Base-by-base conservation (phyloP, 2,329 filamentous ascomycete genomes). In the Aspergillus sp. region DNA sequence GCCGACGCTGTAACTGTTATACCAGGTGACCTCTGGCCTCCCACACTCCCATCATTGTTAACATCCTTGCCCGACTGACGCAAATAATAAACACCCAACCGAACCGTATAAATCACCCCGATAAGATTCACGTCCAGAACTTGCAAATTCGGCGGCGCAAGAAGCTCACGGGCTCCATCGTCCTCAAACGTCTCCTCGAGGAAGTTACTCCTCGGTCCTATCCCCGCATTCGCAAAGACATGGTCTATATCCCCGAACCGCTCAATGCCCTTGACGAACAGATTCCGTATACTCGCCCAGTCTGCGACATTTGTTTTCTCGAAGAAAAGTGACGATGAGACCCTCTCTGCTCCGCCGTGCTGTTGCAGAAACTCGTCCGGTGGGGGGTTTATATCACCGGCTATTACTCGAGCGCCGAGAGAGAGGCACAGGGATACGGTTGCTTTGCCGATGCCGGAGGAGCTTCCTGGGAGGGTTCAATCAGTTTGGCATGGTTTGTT, bases 401-500 rank as follows among this genome's bases (percentile, higher is more conserved):
- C 80, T 58, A 86, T 77, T 17, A 87, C 83, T 15, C 75, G 77
- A 27, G 83, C 84, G 19, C 83, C 84, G 1, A 80, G 68, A 1
- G 77, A 71, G 7, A 86, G 73, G 13, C 86, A 77, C 2, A 82
- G 72, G 8, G 79, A 69, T 7, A 80, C 77, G 1, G 84, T 85
- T 54, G 82, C 82, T 13, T 85, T 77, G 33, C 85, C 84, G 53
- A 87, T 87, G 15, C 85, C 85, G 2, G 83, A 85, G 0, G 82
- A 83, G 56, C 82, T 82, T 49, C 84, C 83, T 80, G 24, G 8
- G 12, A 30, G 17, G 22, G 12, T 17, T 19, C 12, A 9, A 12
- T 45, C n/a, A 24, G 20, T 12, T 22, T 22, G 9, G 12, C 4
- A 5, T 2, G 17, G 17, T 12, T 7, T 44, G 3, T 1, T 20